Evolutionary conservation across 805 yeast species (phyloP), one percentile per base, ranked within the genome.

Genomic region (Candida adriatica): DNA sequence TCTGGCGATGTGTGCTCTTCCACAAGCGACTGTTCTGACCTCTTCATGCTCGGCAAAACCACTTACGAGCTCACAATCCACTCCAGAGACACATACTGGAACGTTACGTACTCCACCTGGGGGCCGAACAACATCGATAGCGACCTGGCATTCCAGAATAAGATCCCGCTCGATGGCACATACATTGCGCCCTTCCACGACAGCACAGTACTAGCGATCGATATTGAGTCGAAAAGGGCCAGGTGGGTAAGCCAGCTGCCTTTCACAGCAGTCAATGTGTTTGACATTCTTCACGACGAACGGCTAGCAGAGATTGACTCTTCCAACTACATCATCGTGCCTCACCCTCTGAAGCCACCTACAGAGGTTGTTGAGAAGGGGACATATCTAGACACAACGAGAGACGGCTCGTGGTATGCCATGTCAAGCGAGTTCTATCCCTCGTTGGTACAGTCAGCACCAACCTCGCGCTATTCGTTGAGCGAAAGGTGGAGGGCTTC

Each of bases 151-250:
- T 46, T 48, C 22, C 75, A 75, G 42, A 69, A 73, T 39, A 59
- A 60, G 29, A 62, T 66, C 15, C 75, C 94, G 4, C 53, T 67
- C 13, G 97, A 88, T 55, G 76, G 78, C 21, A 59, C 86, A 3
- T 82, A 81, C 43, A 75, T 90, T 40, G 78, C 90, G 6, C 94
- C 96, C 2, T 76, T 85, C 49, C 84, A 81, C 48, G 94, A 86
- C 52, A 75, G 71, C 35, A 73, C 94, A 0, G 55, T 90, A 11
- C 55, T 88, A 34, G 96, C 94, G 0, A 69, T 84, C 26, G 83
- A 84, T 49, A 61, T 74, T 10, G 66, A 71, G 31, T 60, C 73
- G n/a, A 81, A 79, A 27, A 70, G 77, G 3, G 87, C 88, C 0
- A 68, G 73, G 34, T 88, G 97, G 96, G 73, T 81, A 3, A 70